phyloP scores from a whole-genome alignment of 495 filamentous ascomycete genomes.

The Aspergillus ellipticus region DNA sequence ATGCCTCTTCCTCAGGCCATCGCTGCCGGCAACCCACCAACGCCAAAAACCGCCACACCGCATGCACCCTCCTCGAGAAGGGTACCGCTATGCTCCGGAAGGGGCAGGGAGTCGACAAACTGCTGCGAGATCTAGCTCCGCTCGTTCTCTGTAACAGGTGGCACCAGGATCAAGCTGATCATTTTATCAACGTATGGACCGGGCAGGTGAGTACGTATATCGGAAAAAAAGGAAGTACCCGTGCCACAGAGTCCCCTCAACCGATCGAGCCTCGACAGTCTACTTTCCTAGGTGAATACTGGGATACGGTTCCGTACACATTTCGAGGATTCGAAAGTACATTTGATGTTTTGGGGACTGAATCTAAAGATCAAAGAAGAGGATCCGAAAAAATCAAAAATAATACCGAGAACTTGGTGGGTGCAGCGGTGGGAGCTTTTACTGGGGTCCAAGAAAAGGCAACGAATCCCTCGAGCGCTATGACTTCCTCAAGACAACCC shows the following conservation, averaged over 20 bases:
- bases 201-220: background rate
- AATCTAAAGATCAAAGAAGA: background rate
- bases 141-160: constrained; percentile 22
- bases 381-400: background rate
- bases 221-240: background rate
- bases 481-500: background rate
- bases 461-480: background rate
- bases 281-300: too few species aligned
- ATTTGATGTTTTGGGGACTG: background rate
- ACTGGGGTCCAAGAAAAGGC: background rate
- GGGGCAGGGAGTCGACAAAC: constrained; percentile 14
- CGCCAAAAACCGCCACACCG: constrained; percentile 10
- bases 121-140: constrained; percentile 24
- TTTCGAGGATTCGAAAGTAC: background rate
- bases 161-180: constrained; percentile 24
- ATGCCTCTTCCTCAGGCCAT: constrained; percentile 20
- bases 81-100: constrained; percentile 17
- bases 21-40: constrained; percentile 24
- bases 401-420: background rate
- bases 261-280: background rate
- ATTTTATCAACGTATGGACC: constrained; percentile 16
- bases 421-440: background rate
- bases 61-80: constrained; percentile 19
- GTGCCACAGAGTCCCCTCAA: background rate
- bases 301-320: background rate